Conservation (phyloP, 2,329 filamentous ascomycete genomes). For the Trematosphaeria pertusa region DNA sequence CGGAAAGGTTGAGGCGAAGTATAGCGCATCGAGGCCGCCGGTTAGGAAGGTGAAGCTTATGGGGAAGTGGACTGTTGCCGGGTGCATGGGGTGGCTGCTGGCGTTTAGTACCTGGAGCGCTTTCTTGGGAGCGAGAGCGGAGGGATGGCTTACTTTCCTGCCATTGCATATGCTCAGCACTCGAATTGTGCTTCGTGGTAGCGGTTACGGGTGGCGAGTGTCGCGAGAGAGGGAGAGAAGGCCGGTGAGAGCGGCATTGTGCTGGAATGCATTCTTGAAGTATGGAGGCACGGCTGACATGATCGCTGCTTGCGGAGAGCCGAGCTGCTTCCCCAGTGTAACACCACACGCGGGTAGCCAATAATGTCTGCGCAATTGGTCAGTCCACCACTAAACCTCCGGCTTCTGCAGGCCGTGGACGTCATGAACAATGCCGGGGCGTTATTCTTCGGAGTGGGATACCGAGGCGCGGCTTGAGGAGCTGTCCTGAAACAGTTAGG, state of each 20-base stretch:
- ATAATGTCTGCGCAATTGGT: constrained; percentile 1
- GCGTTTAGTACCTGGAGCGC: background rate
- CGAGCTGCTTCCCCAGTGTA: constrained; percentile 6
- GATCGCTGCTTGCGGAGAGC: constrained; percentile 13
- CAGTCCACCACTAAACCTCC: too few species aligned
- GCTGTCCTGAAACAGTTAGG: constrained; percentile 4
- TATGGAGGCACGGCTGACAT: constrained; percentile 6
- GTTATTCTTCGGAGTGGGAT: too few species aligned
- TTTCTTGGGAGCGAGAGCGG: constrained; percentile 1
- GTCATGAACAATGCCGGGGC: too few species aligned
- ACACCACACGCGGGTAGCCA: background rate
- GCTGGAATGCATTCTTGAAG: too few species aligned
- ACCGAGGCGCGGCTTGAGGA: constrained; percentile 4
- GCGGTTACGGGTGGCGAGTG: too few species aligned
- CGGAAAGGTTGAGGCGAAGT: constrained; percentile 42
- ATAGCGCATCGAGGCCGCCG: constrained; percentile 51
- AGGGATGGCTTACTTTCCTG: constrained; percentile 1
- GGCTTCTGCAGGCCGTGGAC: too few species aligned
- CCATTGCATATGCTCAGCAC: too few species aligned
- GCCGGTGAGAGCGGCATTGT: too few species aligned
- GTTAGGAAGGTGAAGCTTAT: constrained; percentile 54
- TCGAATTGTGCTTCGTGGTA: too few species aligned
- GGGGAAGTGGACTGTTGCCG: constrained; percentile 57
- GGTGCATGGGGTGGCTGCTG: constrained; percentile 53
- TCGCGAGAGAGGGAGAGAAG: too few species aligned